A percentile compares a stretch with the other conserved stretches of the same genome.
These are phyloP conservation scores for Acanthamoeba lenticulata DNA, from an alignment of 208 protist species.

Conservation along the genomic window DNA sequence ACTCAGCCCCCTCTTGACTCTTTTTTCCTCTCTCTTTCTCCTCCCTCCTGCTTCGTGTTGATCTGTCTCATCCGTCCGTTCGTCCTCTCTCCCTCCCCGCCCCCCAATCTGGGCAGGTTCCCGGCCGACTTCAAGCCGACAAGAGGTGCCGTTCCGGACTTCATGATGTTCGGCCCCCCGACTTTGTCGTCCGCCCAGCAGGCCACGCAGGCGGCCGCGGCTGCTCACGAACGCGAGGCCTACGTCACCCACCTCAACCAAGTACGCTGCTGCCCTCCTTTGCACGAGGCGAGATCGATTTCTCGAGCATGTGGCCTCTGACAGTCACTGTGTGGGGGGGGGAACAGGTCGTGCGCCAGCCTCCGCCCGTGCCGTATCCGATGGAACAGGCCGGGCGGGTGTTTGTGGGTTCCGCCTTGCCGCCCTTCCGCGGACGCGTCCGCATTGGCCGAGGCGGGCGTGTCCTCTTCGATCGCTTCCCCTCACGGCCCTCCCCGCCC, in stretches of 20 bases:
- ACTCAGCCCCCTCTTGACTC: too few species aligned
- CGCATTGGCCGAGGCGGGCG: slow-evolving; percentile 22
- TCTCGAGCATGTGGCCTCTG: too few species aligned
- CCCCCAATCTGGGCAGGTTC: background rate
- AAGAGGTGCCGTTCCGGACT: background rate
- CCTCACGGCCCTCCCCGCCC: background rate
- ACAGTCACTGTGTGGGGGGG: background rate
- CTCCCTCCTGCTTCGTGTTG: too few species aligned
- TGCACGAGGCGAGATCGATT: too few species aligned
- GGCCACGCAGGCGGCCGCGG: background rate
- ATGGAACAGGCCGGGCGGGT: background rate
- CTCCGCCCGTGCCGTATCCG: background rate
- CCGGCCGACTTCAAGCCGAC: slow-evolving; percentile 1
- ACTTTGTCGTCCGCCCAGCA: background rate
- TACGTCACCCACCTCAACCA: background rate
- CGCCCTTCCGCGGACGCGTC: slow-evolving; percentile 12
- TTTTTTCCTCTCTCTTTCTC: too few species aligned
- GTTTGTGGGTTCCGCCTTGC: background rate
- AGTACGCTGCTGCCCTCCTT: background rate
- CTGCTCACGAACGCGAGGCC: background rate
- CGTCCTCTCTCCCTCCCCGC: too few species aligned
- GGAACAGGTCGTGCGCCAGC: background rate
- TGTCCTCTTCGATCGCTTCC: slow-evolving; percentile 27
- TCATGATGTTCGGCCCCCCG: background rate
- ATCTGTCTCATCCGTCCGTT: too few species aligned